Evolutionary conservation across 257 asterid genomes (phyloP).

Genomic region (Plantago ovata): DNA sequence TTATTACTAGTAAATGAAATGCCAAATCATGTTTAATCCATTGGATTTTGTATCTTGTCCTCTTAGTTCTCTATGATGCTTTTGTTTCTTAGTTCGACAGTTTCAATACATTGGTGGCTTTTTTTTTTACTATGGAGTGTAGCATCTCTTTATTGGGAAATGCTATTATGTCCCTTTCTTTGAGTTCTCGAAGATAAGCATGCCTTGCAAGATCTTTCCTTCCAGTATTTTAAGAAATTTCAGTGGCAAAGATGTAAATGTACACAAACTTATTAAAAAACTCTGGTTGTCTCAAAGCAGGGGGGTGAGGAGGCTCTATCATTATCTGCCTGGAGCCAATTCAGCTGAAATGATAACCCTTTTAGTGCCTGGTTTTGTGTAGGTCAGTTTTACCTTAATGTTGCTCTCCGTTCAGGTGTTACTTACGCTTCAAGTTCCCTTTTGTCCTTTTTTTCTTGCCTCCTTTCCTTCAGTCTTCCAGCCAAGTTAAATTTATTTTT

Average conservation of each 20-base stretch:
- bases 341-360: constrained; percentile 89
- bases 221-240: constrained; percentile 55
- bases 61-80: constrained; percentile 23
- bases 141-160: constrained; percentile 2
- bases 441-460: constrained; percentile 31
- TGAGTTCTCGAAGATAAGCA: constrained; percentile 42
- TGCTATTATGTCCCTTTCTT: constrained; percentile 28
- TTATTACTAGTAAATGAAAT: constrained; percentile 17
- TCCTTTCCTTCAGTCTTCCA: constrained; percentile 36
- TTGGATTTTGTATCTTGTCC: constrained; percentile 26
- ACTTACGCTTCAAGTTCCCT: constrained; percentile 6
- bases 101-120: constrained; percentile 5
- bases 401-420: constrained; percentile 5
- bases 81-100: background rate
- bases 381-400: constrained; percentile 9
- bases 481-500: constrained; percentile 32
- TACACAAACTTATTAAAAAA: background rate
- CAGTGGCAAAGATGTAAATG: constrained; percentile 25
- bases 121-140: background rate
- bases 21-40: constrained; percentile 5
- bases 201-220: constrained; percentile 53
- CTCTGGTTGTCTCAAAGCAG: constrained; percentile 78
- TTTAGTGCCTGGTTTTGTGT: constrained; percentile 13
- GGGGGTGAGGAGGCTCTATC: constrained; percentile 84
- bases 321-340: constrained; percentile 89